These are phyloP conservation scores for Senna siamea DNA, from an alignment of 306 rosid species.

Conservation along the genomic window DNA sequence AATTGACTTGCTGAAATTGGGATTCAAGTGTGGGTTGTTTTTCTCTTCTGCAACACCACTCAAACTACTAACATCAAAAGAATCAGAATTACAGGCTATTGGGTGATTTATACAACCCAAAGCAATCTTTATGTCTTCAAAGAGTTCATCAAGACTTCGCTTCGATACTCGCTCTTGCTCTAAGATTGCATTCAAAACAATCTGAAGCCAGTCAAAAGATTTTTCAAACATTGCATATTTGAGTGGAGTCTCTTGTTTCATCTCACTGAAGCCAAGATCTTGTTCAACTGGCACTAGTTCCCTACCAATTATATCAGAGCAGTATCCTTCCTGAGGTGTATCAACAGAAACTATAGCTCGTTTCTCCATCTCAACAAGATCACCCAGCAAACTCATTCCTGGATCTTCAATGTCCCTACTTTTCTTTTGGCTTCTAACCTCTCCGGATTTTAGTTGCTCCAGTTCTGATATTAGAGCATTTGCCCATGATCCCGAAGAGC, in stretches of 20 bases:
- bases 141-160: conserved; percentile 65
- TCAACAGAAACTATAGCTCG: conserved; percentile 67
- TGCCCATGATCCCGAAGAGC: too few species aligned
- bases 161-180: conserved; percentile 58
- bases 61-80: conserved; percentile 26
- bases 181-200: conserved; percentile 67
- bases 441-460: too few species aligned
- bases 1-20: conserved; percentile 47
- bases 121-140: conserved; percentile 74
- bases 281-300: conserved; percentile 57
- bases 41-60: conserved; percentile 34
- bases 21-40: conserved; percentile 22
- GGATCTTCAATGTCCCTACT: conserved; percentile 43
- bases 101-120: conserved; percentile 58
- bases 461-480: too few species aligned
- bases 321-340: conserved; percentile 38
- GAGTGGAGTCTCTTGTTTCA: conserved; percentile 38
- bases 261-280: conserved; percentile 40
- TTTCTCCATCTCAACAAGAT: conserved; percentile 81
- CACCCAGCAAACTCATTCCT: conserved; percentile 61
- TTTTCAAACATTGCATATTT: conserved; percentile 35
- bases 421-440: conserved; percentile 40
- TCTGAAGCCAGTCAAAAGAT: conserved; percentile 82
- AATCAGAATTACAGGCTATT: conserved; percentile 36
- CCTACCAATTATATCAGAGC: conserved; percentile 44